Evolutionary conservation across 169 alveolate species (phyloP).

Genomic region (Miamiensis avidus): DNA sequence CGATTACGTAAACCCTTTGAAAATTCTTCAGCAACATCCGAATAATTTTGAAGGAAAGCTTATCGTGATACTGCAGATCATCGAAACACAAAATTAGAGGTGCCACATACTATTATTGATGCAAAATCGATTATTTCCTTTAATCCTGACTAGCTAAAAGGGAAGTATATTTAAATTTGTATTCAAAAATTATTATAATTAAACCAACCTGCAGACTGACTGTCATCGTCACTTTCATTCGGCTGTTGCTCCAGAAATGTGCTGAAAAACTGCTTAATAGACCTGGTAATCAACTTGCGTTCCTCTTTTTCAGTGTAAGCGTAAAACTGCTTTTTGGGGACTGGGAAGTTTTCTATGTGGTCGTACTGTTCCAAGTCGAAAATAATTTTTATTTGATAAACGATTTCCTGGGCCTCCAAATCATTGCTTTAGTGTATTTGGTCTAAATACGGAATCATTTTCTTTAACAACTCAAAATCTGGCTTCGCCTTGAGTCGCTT

Average conservation of each 20-base stretch:
- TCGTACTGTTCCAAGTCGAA: background rate
- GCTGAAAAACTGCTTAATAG: too few species aligned
- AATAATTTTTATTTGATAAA: background rate
- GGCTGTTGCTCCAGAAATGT: background rate
- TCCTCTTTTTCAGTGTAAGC: background rate
- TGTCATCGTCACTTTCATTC: background rate
- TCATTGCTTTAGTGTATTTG: background rate
- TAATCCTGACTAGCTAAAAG: too few species aligned
- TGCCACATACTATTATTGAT: background rate
- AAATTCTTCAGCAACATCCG: slow-evolving; percentile 27
- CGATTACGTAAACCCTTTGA: slow-evolving; percentile 26
- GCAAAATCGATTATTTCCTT: too few species aligned
- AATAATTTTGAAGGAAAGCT: slow-evolving; percentile 21
- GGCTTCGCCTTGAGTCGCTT: background rate
- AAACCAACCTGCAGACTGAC: background rate
- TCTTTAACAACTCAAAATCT: background rate
- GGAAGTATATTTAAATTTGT: too few species aligned
- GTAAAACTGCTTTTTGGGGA: background rate
- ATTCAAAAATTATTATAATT: too few species aligned
- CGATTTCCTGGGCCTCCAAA: background rate
- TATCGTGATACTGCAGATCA: slow-evolving; percentile 39
- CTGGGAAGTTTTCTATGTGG: slow-evolving; percentile 9
- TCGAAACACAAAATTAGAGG: slow-evolving; percentile 34
- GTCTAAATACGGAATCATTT: background rate
- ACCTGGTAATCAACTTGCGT: background rate